Conservation (phyloP, 2,329 filamentous ascomycete species). For the Hypoxylon sp. region DNA sequence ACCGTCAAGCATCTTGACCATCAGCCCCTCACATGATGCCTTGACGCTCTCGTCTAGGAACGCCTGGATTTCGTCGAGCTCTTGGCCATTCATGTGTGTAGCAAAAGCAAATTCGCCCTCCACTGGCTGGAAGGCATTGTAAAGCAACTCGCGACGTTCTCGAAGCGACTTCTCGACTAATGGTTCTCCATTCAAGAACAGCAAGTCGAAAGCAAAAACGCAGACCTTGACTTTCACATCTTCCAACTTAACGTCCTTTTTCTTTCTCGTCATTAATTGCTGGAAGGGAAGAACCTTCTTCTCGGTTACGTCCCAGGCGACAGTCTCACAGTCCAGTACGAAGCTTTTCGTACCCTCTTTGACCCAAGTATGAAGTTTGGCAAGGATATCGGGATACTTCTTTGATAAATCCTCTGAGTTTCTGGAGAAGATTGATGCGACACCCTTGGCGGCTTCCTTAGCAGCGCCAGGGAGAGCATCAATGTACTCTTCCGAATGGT, state of each 20-base stretch:
- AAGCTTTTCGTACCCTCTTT: slow-evolving; percentile 93
- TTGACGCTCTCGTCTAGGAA: slow-evolving; percentile 96
- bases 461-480: slow-evolving; percentile 72
- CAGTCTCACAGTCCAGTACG: slow-evolving; percentile 98
- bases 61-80: slow-evolving; percentile 92
- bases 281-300: slow-evolving; percentile 98
- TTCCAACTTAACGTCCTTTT: slow-evolving; percentile 95
- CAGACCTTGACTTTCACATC: slow-evolving; percentile 98
- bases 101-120: slow-evolving; percentile 96
- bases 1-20: slow-evolving; percentile 99
- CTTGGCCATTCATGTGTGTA: slow-evolving; percentile 86
- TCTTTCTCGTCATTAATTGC: slow-evolving; percentile 97
- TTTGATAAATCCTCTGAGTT: slow-evolving; percentile 98
- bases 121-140: slow-evolving; percentile 78
- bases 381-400: slow-evolving; percentile 96
- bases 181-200: slow-evolving; percentile 93
- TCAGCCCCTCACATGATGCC: slow-evolving; percentile 94
- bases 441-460: slow-evolving; percentile 77
- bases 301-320: slow-evolving; percentile 94
- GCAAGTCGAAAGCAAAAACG: slow-evolving; percentile 94
- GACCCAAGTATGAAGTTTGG: slow-evolving; percentile 89
- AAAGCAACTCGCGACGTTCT: slow-evolving; percentile 83
- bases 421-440: slow-evolving; percentile 94
- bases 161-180: slow-evolving; percentile 89
- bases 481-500: slow-evolving; percentile 78